A percentile compares a stretch with the other conserved stretches of the same genome.
Evolutionary conservation across 805 yeast genomes (phyloP).

Genomic region (Kluyveromyces siamensis): DNA sequence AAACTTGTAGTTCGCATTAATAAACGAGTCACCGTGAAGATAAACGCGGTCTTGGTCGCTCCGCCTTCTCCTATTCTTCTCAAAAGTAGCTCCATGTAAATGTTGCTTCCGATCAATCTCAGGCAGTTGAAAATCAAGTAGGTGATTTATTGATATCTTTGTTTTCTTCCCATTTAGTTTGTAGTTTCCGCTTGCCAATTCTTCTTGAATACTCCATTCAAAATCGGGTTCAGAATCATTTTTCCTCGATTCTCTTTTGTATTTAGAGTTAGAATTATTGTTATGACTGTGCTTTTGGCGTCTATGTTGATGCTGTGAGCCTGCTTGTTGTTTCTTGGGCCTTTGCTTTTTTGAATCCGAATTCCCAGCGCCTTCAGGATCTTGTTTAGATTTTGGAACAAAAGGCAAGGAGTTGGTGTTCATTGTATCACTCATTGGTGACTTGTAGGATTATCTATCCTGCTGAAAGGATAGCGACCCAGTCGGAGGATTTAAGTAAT

Average conservation of each 20-base stretch:
- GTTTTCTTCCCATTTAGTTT: conserved; percentile 33
- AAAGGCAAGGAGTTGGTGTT: conserved; percentile 14
- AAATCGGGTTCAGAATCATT: conserved; percentile 8
- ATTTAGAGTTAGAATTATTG: neutral
- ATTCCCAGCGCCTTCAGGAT: neutral
- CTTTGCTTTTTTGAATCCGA: neutral
- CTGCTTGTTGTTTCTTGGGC: neutral
- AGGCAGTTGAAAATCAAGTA: conserved; percentile 49
- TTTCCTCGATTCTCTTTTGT: neutral
- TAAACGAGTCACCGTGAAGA: conserved; percentile 55
- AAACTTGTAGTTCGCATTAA: conserved; percentile 79
- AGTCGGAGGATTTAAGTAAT: too few relatives aligned
- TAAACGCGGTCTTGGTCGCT: conserved; percentile 33
- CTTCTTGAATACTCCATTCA: conserved; percentile 29
- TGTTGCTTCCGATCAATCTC: conserved; percentile 25
- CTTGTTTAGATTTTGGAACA: conserved; percentile 8
- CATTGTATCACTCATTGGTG: conserved; percentile 11
- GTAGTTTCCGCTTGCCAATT: conserved; percentile 24
- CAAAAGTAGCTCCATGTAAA: conserved; percentile 6
- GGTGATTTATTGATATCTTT: conserved; percentile 51
- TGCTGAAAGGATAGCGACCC: neutral
- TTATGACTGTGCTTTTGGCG: neutral
- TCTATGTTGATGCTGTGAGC: neutral
- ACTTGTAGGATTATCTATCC: neutral
- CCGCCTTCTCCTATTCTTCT: conserved; percentile 15